Evolutionary conservation across 1,284 basidiomycete genomes (phyloP).

Genomic region (Inonotus hispidus): DNA sequence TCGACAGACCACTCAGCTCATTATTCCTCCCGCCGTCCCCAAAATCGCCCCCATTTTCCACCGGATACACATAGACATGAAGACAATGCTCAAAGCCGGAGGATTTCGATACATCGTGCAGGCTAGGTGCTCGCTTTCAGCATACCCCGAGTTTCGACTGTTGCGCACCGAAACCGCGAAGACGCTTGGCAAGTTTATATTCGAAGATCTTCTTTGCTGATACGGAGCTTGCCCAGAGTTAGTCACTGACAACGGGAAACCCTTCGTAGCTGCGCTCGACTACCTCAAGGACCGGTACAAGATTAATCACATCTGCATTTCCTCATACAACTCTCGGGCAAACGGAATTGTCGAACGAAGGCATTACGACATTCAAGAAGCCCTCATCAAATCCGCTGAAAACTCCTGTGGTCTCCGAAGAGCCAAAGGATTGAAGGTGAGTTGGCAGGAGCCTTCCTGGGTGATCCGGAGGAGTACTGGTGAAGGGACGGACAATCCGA

Average conservation of each 20-base stretch:
- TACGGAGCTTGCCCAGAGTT: too few relatives aligned
- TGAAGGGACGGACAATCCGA: too few relatives aligned
- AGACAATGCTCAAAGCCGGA: slow-evolving; percentile 25
- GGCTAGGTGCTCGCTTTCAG: slow-evolving; percentile 21
- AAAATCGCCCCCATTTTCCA: slow-evolving; percentile 24
- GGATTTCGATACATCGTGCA: slow-evolving; percentile 28
- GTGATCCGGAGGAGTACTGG: too few relatives aligned
- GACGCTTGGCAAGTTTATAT: slow-evolving; percentile 25
- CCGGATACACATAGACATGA: slow-evolving; percentile 30
- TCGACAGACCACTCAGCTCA: slow-evolving; percentile 30
- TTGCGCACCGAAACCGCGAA: slow-evolving; percentile 20
- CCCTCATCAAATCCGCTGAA: slow-evolving; percentile 31
- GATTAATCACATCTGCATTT: background rate
- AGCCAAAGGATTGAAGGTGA: too few relatives aligned
- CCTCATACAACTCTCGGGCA: slow-evolving; percentile 36
- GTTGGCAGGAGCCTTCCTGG: too few relatives aligned
- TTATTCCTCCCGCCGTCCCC: slow-evolving; percentile 2
- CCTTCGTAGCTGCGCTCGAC: background rate
- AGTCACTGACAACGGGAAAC: slow-evolving; percentile 32
- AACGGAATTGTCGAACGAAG: slow-evolving; percentile 36
- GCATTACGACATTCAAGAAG: slow-evolving; percentile 33
- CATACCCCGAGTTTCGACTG: slow-evolving; percentile 23
- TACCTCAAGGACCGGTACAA: background rate
- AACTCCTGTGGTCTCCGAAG: too few relatives aligned
- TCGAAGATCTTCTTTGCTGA: slow-evolving; percentile 26